Conservation (phyloP, 495 filamentous ascomycete species). For the Xylaria grammica region DNA sequence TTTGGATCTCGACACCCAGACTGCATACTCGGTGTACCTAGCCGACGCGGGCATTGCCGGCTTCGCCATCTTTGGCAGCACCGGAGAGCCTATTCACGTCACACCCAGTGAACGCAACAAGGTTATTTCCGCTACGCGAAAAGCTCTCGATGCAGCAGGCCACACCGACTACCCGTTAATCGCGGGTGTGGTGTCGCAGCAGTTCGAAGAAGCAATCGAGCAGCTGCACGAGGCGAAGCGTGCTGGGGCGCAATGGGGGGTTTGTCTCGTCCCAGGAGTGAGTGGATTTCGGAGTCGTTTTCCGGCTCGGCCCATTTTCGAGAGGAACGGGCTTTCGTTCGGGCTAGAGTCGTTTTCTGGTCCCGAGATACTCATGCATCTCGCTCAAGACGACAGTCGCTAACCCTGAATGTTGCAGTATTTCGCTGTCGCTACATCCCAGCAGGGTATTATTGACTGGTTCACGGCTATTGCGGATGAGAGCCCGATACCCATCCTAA, state of each 20-base stretch:
- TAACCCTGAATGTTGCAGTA: conserved; percentile 1
- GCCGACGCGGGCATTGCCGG: conserved; percentile 28
- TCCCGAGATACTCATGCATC: not conserved
- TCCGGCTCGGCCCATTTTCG: not conserved
- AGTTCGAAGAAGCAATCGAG: conserved; percentile 17
- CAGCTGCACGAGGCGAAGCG: conserved; percentile 13
- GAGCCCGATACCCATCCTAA: conserved; percentile 17
- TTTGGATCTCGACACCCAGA: not conserved
- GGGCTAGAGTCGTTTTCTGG: not conserved
- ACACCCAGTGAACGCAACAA: conserved; percentile 9
- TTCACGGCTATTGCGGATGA: conserved; percentile 14
- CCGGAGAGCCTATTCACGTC: conserved; percentile 15
- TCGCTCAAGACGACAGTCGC: not conserved
- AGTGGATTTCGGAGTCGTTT: not conserved
- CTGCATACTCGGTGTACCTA: conserved; percentile 17
- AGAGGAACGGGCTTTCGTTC: not conserved
- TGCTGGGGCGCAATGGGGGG: conserved; percentile 20
- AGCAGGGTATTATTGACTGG: conserved; percentile 17
- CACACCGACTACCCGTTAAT: conserved; percentile 14
- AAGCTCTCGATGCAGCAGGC: conserved; percentile 18
- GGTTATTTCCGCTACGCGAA: conserved; percentile 10
- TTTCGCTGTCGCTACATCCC: conserved; percentile 19
- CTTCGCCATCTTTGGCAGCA: conserved; percentile 18
- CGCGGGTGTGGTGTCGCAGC: conserved; percentile 18
- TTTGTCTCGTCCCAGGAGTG: conserved; percentile 20